Base-by-base conservation (phyloP, 2,329 filamentous ascomycete genomes). In the Pyrenochaeta sp. region DNA sequence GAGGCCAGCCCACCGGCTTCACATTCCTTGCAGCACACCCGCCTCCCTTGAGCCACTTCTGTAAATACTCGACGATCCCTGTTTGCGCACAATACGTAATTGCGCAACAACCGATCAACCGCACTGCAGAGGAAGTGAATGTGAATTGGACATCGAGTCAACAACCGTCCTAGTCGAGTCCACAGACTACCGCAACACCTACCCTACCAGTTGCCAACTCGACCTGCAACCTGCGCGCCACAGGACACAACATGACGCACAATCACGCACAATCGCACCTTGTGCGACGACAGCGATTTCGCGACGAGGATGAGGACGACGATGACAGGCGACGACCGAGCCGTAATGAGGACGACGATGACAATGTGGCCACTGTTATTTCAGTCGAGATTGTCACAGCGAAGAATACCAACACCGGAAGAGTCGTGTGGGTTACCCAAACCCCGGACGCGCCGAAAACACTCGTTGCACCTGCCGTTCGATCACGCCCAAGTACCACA, bases 351-450 rank as follows among this genome's bases (percentile, higher is more conserved):
- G 44, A 64, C 25, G 50, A 62, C 12, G 39, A 61, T 5, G 52
- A 62, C 12, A 15, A 37, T 30, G 50, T 67, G 9, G 67, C 66
- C 19, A 81, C 78, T 2, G 66, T 80, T 48, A 71, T 81, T 10
- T 75, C 76, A 0, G 73, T 84, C 40, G 79, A 86, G 42, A 84
- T 86, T 70, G 78, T 85, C 45, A 86, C 85, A 0, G 78, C 82
- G 30, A 66, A 79, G 24, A 78, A 82, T 52, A 86, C 85, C 73
- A 73, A 37, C 57, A 71, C 42, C 15, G 42, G 42, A 12, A 28
- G 24, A 28, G 42, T 44, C 25, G 42, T 44, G n/a, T 44, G 42
- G 42, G 42, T 44, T 49, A 34, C 52, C 13, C 49, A 61, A 13
- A 28, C 52, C 13, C 49, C 59, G 15, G 52, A 56, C 13, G 13